These are phyloP conservation scores for Dillenia suffruticosa DNA, from an alignment of 164 flowering plant genomes.

Conservation along the genomic window DNA sequence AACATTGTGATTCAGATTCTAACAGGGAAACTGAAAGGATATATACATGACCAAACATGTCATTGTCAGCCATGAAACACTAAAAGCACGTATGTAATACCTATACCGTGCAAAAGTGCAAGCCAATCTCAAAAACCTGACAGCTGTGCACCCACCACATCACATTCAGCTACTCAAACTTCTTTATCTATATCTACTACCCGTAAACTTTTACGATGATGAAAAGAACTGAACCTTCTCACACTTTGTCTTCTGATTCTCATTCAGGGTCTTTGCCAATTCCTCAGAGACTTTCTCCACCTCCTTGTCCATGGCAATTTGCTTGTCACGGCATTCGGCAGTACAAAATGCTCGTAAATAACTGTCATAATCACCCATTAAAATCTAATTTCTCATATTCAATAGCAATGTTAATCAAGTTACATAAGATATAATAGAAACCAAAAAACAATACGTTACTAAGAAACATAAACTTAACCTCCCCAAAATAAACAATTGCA, in stretches of 20 bases:
- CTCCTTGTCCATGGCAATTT: constrained; percentile 11
- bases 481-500: no score
- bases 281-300: constrained; percentile 1
- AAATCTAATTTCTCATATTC: no score
- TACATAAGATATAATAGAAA: no score
- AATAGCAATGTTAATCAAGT: no score
- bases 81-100: neutral
- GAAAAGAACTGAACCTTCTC: no score
- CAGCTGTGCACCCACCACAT: constrained; percentile 10
- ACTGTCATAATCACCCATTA: constrained; percentile 5
- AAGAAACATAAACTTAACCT: no score
- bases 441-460: no score
- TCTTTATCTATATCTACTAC: no score
- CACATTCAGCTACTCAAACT: no score
- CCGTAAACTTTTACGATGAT: no score
- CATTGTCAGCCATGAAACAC: constrained; percentile 1
- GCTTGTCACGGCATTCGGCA: constrained; percentile 20
- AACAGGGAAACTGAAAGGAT: neutral
- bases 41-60: constrained; percentile 2
- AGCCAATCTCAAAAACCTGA: constrained; percentile 19
- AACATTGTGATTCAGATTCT: constrained; percentile 1
- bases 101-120: constrained; percentile 9
- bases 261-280: neutral
- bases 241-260: neutral
- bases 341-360: constrained; percentile 23